Conservation (phyloP, 768 basidiomycete species). For the Punctularia strigosozonata region DNA sequence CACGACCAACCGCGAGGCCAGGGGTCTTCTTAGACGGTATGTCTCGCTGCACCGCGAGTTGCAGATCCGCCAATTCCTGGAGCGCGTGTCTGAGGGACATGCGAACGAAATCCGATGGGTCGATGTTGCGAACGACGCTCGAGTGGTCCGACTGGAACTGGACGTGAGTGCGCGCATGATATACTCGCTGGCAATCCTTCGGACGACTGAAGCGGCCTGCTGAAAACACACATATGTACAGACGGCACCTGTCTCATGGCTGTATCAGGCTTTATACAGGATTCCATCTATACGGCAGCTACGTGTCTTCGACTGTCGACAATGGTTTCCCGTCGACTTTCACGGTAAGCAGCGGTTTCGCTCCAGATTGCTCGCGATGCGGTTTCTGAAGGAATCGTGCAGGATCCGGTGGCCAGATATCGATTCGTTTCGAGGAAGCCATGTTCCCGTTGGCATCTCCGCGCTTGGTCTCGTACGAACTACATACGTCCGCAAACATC, state of each 20-base stretch:
- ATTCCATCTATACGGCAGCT: conserved; percentile 16
- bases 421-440: conserved; percentile 23
- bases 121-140: conserved; percentile 29
- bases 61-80: conserved; percentile 20
- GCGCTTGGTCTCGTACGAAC: conserved; percentile 19
- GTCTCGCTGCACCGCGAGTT: conserved; percentile 26
- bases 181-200: too few species aligned
- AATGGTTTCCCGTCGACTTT: conserved; percentile 12
- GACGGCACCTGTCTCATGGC: conserved; percentile 19
- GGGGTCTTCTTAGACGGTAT: conserved; percentile 17
- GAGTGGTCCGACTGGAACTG: conserved; percentile 18
- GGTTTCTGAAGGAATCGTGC: conserved; percentile 1
- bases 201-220: too few species aligned
- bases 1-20: conserved; percentile 20
- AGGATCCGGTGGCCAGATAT: conserved; percentile 1
- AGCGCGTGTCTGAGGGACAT: conserved; percentile 9
- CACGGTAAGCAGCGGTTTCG: conserved; percentile 7
- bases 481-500: conserved; percentile 20
- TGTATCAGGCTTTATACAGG: conserved; percentile 18
- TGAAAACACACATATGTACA: too few species aligned
- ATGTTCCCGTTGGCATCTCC: conserved; percentile 20
- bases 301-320: conserved; percentile 22
- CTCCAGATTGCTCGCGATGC: background rate
- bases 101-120: conserved; percentile 18
- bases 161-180: too few species aligned